Evolutionary conservation across 331 rosid genomes (phyloP).

Genomic region (Quercus tomentella): DNA sequence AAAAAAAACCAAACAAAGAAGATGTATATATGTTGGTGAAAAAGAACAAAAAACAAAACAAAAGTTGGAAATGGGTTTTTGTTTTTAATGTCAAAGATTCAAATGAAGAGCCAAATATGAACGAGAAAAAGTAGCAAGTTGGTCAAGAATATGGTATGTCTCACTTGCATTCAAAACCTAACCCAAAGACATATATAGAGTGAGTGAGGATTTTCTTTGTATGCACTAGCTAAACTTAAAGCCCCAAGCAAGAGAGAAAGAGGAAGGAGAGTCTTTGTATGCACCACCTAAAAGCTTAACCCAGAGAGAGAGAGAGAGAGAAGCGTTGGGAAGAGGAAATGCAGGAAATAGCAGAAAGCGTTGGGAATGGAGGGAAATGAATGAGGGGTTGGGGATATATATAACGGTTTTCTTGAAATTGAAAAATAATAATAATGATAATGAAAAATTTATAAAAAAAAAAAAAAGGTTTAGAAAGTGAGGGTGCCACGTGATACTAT

Average conservation of each 20-base stretch:
- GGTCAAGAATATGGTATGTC: not conserved
- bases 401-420: not conserved
- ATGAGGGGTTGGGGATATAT: constrained; percentile 13
- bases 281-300: too few species aligned
- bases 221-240: not conserved
- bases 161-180: not conserved
- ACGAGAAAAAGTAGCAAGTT: not conserved
- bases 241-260: not conserved
- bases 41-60: not conserved
- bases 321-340: not conserved
- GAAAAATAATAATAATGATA: too few species aligned
- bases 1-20: not conserved
- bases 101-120: not conserved
- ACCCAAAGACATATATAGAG: not conserved
- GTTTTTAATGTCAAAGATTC: not conserved
- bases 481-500: constrained; percentile 2
- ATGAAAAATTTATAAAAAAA: not conserved
- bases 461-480: not conserved
- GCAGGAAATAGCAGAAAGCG: not conserved
- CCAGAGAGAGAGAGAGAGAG: too few species aligned
- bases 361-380: not conserved
- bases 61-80: not conserved
- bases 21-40: not conserved
- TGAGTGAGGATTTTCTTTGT: not conserved
- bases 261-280: not conserved